Conservation (phyloP, 768 basidiomycete genomes). For the Leccinellum albellum region DNA sequence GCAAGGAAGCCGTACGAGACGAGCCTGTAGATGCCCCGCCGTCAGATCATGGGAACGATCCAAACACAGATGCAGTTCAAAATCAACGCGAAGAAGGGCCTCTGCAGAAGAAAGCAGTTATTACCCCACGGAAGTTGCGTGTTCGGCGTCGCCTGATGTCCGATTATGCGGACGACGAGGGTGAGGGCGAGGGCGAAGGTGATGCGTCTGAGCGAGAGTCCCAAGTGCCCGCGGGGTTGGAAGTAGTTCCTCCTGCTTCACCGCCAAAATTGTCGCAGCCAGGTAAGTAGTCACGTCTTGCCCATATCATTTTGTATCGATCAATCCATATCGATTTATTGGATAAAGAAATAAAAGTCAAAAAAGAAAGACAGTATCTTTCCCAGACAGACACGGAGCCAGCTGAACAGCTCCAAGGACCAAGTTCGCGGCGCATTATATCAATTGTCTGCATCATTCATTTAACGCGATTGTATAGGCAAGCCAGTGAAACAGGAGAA, state of each 20-base stretch:
- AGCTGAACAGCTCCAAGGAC: neutral
- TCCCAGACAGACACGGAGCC: neutral
- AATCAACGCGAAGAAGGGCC: slow-evolving; percentile 1
- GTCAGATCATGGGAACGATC: slow-evolving; percentile 8
- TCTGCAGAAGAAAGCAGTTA: slow-evolving; percentile 4
- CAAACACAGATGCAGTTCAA: neutral
- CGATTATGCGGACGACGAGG: slow-evolving; percentile 1
- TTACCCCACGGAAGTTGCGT: neutral
- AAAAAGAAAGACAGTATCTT: neutral
- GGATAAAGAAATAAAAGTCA: slow-evolving; percentile 3
- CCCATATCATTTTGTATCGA: neutral
- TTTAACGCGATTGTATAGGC: slow-evolving; percentile 3
- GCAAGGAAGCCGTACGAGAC: neutral
- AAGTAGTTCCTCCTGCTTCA: neutral
- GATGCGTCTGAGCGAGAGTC: slow-evolving; percentile 4
- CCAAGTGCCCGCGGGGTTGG: neutral
- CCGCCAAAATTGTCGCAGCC: slow-evolving; percentile 1
- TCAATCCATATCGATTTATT: neutral
- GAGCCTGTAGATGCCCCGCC: neutral
- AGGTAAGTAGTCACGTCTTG: neutral
- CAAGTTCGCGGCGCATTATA: neutral
- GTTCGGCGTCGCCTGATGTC: slow-evolving; percentile 6
- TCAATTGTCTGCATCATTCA: neutral
- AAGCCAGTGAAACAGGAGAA: slow-evolving; percentile 20
- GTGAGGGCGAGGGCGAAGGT: neutral